phyloP scores from a whole-genome alignment of 1,284 basidiomycete species.

The Pseudozyma thailandica region DNA sequence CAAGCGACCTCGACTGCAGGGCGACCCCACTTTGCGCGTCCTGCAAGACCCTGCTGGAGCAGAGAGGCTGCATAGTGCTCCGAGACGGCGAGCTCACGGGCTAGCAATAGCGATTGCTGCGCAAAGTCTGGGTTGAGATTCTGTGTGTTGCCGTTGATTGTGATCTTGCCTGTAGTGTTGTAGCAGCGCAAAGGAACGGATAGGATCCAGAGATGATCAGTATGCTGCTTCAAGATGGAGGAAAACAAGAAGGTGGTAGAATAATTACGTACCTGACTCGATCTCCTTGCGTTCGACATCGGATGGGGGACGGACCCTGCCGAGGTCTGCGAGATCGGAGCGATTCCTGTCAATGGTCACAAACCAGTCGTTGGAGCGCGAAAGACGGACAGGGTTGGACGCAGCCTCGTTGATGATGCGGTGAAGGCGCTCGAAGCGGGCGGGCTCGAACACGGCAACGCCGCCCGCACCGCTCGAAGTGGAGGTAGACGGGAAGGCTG shows the following conservation, averaged over 20 bases:
- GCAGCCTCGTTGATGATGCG: slow-evolving; percentile 53
- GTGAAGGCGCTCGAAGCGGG: slow-evolving; percentile 61
- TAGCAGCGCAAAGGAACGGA: not conserved
- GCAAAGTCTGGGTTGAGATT: slow-evolving; percentile 64
- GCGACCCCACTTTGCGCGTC: slow-evolving; percentile 59
- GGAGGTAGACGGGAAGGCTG: slow-evolving; percentile 24
- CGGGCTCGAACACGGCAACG: slow-evolving; percentile 55
- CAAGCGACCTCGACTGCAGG: slow-evolving; percentile 61
- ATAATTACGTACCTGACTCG: slow-evolving; percentile 47
- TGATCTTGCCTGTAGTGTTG: slow-evolving; percentile 53
- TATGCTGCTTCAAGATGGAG: too few relatives aligned
- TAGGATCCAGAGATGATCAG: too few relatives aligned
- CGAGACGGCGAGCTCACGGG: slow-evolving; percentile 59
- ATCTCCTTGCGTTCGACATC: slow-evolving; percentile 64
- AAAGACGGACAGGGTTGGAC: slow-evolving; percentile 42
- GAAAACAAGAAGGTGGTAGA: not conserved
- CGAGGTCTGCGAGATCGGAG: slow-evolving; percentile 58
- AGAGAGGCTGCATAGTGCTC: slow-evolving; percentile 65
- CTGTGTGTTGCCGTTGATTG: slow-evolving; percentile 56
- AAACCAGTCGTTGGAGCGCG: slow-evolving; percentile 62
- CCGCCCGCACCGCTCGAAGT: slow-evolving; percentile 24
- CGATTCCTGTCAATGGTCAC: slow-evolving; percentile 61
- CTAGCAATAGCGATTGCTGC: slow-evolving; percentile 59
- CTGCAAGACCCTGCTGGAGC: slow-evolving; percentile 61
- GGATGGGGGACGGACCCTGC: slow-evolving; percentile 47